Base-by-base conservation (phyloP, 345 rosid genomes). In the Leavenworthia alabamica region DNA sequence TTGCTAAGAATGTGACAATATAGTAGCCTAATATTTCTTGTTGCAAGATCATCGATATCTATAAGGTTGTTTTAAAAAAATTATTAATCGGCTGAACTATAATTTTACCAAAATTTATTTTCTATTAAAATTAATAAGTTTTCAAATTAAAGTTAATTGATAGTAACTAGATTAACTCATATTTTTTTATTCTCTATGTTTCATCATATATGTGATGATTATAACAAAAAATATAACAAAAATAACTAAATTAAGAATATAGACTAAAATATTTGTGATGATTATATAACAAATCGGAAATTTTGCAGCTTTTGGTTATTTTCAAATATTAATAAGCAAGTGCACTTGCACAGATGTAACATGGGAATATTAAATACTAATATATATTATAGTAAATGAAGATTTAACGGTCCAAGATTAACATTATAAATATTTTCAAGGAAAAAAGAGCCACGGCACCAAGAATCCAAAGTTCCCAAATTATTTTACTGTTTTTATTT, bases 401-500 rank as follows among this genome's bases (percentile, higher is more conserved):
- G 31, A 48, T 55, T 68, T 70, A 42, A 53, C 68, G 10, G 68
- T 46, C 74, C 68, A 62, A 62, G 74, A 70, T 55, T 55, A 19
- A 46, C 63, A 70, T 47, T 70, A 51, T 55, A 39, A 45, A 62
- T 62, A 55, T 13, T 55, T 55, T 55, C 63, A 70, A 55, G 74
- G 40, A 48, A 66, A 32, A 53, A 39, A 67, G 64, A 76, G 72
- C 64, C 64, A 40, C 67, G 60, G 46, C 48, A 73, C 43, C 32
- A 64, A 82, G 84, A 68, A 78, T 81, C 88, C 84, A 80, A 82
- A 77, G 80, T 70, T 57, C 40, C 63, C 60, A 70, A 43, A 24
- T 72, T 56, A 60, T 53, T 52, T 49, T 35, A 17, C 11, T 48
- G 19, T 44, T 3, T 8, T 27, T 37, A 35, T 64, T 6, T 43